Percentiles rank a stretch among this genome's conserved stretches.
These are phyloP conservation scores for Fusarium udum DNA, from an alignment of 2,329 filamentous ascomycete species.

Conservation along the genomic window DNA sequence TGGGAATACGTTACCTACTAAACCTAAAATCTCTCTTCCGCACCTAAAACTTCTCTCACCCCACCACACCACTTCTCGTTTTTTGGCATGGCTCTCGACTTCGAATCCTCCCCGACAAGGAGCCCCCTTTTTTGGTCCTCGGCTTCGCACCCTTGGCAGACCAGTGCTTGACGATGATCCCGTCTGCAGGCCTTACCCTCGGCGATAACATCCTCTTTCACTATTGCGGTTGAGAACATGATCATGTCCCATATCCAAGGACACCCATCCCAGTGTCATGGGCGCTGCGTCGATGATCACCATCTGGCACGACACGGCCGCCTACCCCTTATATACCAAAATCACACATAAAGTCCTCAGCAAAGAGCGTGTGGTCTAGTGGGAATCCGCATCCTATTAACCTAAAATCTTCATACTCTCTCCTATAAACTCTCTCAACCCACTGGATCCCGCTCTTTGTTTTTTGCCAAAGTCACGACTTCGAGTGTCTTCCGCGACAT, in stretches of 20 bases:
- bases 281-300: no score
- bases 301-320: no score
- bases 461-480: neutral
- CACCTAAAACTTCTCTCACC: constrained; percentile 3
- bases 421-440: neutral
- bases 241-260: no score
- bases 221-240: no score
- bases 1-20: neutral
- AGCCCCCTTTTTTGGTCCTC: neutral
- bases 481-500: neutral
- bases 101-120: neutral
- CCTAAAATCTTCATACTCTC: neutral
- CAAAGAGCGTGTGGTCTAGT: constrained; percentile 6
- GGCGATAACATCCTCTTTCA: no score
- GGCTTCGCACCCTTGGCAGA: neutral
- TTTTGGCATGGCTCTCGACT: neutral
- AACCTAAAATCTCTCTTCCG: neutral
- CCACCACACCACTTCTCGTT: neutral
- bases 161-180: neutral
- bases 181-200: neutral
- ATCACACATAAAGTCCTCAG: neutral
- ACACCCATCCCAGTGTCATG: no score
- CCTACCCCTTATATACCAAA: neutral
- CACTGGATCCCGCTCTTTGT: neutral
- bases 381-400: constrained; percentile 1